Evolutionary conservation across 306 rosid species (phyloP).

Genomic region (Ziziphus jujuba): DNA sequence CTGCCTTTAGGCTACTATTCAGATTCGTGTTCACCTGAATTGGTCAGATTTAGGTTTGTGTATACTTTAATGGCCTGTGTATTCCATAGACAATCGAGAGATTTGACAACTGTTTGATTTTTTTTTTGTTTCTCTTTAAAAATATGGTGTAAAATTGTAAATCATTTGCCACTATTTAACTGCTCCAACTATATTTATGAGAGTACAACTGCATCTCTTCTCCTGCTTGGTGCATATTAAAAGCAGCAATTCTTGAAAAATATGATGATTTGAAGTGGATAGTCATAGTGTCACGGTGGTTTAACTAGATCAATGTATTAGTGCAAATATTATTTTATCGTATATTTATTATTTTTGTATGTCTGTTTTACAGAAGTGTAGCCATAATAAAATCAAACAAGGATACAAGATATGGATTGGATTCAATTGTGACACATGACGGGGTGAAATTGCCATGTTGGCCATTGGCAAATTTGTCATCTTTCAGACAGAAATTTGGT

Average conservation of each 20-base stretch:
- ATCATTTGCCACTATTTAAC: not conserved
- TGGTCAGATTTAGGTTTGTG: slow-evolving; percentile 2
- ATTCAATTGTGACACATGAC: slow-evolving; percentile 90
- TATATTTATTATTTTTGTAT: slow-evolving; percentile 6
- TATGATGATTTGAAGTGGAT: too few species aligned
- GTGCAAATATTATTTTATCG: not conserved
- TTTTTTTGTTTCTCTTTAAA: not conserved
- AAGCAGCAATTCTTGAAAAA: not conserved
- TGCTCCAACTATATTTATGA: not conserved
- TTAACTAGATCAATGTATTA: not conserved
- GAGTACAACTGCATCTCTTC: not conserved
- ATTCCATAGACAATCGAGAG: not conserved
- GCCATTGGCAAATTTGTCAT: slow-evolving; percentile 61
- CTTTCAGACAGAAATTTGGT: slow-evolving; percentile 75
- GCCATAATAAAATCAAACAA: slow-evolving; percentile 88
- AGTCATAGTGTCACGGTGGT: not conserved
- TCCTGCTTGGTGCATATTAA: not conserved
- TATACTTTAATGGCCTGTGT: not conserved
- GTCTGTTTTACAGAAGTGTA: slow-evolving; percentile 57
- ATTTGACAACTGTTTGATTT: not conserved
- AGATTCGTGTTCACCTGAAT: not conserved
- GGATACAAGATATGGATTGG: slow-evolving; percentile 83
- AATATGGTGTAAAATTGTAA: not conserved
- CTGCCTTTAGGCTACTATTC: not conserved
- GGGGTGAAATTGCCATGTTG: slow-evolving; percentile 80